These are phyloP conservation scores for Barnettozyma pratensis DNA, from an alignment of 805 yeast genomes.

Conservation along the genomic window DNA sequence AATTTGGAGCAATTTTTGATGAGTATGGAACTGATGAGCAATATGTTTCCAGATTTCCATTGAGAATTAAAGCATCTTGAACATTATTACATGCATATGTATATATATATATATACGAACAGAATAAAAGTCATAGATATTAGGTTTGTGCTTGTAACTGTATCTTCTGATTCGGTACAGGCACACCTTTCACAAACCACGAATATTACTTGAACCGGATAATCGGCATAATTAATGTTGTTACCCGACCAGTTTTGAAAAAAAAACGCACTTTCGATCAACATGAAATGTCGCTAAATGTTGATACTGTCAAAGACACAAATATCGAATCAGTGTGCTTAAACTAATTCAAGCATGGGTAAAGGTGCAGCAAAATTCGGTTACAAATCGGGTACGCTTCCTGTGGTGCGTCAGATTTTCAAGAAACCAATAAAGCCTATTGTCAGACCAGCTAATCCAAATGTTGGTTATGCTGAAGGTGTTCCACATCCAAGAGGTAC, in stretches of 20 bases:
- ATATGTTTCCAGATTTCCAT: constrained; percentile 34
- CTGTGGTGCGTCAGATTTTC: constrained; percentile 70
- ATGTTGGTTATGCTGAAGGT: constrained; percentile 69
- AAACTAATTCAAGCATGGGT: constrained; percentile 33
- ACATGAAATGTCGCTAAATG: background rate
- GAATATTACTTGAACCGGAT: too few relatives aligned
- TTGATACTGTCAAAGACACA: background rate
- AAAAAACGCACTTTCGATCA: background rate
- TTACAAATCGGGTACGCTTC: constrained; percentile 75
- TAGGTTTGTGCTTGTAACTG: too few relatives aligned
- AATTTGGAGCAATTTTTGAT: constrained; percentile 67
- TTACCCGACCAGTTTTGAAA: constrained; percentile 9
- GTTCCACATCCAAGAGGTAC: constrained; percentile 62
- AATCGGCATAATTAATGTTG: too few relatives aligned
- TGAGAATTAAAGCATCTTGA: constrained; percentile 25
- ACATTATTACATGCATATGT: too few relatives aligned
- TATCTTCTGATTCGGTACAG: too few relatives aligned
- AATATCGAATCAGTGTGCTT: background rate
- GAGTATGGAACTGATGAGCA: constrained; percentile 33
- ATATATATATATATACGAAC: too few relatives aligned
- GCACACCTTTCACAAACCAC: too few relatives aligned
- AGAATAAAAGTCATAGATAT: too few relatives aligned
- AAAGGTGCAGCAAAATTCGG: constrained; percentile 43
- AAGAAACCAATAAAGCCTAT: constrained; percentile 45
- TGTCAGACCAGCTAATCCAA: constrained; percentile 41